A percentile compares a stretch with the other conserved stretches of the same genome.
Conservation (phyloP, 2,329 filamentous ascomycete genomes). For the Bipolaris sorokiniana region DNA sequence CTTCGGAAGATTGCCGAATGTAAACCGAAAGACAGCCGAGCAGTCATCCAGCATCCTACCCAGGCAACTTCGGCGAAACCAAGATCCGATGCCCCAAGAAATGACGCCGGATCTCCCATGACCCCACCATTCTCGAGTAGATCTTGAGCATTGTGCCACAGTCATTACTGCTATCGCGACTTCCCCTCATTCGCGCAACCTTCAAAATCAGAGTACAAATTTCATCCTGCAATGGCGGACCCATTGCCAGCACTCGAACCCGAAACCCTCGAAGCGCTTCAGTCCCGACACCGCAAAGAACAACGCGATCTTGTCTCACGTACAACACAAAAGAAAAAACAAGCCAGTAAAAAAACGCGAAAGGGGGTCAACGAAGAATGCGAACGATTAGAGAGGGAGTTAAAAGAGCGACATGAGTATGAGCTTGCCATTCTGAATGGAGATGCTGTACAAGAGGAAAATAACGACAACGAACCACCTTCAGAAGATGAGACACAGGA, state of each 20-base stretch:
- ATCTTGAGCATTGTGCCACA: constrained; percentile 7
- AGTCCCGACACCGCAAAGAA: constrained; percentile 84
- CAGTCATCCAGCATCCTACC: neutral
- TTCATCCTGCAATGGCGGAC: constrained; percentile 16
- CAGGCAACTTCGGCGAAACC: constrained; percentile 7
- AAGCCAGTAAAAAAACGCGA: constrained; percentile 81
- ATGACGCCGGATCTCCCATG: constrained; percentile 8
- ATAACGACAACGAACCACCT: constrained; percentile 3
- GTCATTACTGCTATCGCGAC: constrained; percentile 7
- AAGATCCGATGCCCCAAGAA: constrained; percentile 12
- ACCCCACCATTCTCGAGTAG: constrained; percentile 13
- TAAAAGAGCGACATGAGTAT: constrained; percentile 60
- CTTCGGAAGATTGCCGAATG: neutral
- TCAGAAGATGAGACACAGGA: constrained; percentile 18
- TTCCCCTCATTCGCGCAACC: neutral
- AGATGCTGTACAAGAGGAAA: constrained; percentile 21
- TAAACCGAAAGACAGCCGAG: neutral
- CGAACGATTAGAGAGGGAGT: constrained; percentile 61
- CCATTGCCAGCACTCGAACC: neutral
- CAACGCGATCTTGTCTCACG: constrained; percentile 82
- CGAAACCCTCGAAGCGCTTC: constrained; percentile 72
- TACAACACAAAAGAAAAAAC: constrained; percentile 95
- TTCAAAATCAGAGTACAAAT: neutral
- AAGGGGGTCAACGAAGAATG: constrained; percentile 68
- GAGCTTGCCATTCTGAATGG: constrained; percentile 56